Evolutionary conservation across 1,284 basidiomycete species (phyloP).

Genomic region (Sanguinoderma infundibulare): DNA sequence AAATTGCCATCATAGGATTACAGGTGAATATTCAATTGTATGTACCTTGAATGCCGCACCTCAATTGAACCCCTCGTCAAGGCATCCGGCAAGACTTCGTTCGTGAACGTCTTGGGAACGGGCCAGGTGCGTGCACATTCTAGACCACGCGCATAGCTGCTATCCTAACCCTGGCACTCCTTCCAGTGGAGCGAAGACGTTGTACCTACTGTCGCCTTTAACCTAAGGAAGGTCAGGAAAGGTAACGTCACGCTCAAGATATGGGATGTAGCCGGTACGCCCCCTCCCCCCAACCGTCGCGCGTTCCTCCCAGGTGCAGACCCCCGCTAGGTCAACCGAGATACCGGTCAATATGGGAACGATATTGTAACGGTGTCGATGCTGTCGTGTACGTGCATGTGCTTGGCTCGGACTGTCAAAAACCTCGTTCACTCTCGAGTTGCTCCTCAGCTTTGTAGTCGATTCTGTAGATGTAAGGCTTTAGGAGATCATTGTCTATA

Average conservation of each 20-base stretch:
- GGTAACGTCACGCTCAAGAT: slow-evolving; percentile 93
- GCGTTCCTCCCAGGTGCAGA: slow-evolving; percentile 1
- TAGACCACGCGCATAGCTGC: neutral
- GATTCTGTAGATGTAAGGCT: slow-evolving; percentile 83
- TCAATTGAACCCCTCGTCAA: slow-evolving; percentile 37
- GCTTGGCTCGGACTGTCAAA: neutral
- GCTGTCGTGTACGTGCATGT: slow-evolving; percentile 81
- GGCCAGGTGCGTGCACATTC: slow-evolving; percentile 67
- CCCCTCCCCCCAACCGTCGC: neutral
- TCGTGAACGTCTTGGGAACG: slow-evolving; percentile 88
- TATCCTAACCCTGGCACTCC: neutral
- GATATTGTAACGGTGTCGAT: slow-evolving; percentile 94
- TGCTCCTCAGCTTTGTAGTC: slow-evolving; percentile 78
- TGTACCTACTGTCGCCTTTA: slow-evolving; percentile 93
- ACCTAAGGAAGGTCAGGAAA: slow-evolving; percentile 83
- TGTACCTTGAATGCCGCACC: neutral
- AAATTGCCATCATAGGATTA: slow-evolving; percentile 92
- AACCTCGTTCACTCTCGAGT: too few relatives aligned
- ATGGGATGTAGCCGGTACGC: slow-evolving; percentile 89
- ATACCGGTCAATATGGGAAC: slow-evolving; percentile 93
- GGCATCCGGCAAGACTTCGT: slow-evolving; percentile 95
- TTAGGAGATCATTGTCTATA: neutral
- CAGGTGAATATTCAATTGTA: slow-evolving; percentile 57
- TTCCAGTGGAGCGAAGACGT: slow-evolving; percentile 89
- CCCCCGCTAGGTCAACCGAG: slow-evolving; percentile 79